Conservation (phyloP, 805 yeast genomes). For the Yamadazyma scolyti region DNA sequence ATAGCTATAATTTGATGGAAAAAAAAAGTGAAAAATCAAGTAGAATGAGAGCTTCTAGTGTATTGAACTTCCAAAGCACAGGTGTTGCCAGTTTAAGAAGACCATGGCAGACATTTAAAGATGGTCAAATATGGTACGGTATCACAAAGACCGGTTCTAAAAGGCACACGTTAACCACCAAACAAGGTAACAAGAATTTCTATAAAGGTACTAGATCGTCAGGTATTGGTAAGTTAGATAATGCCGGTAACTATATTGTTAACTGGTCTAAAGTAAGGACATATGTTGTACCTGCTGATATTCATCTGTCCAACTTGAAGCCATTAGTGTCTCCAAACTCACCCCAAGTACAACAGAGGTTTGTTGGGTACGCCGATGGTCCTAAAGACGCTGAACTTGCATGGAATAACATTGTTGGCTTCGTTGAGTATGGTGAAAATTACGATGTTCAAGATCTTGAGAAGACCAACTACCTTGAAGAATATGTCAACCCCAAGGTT, state of each 20-base stretch:
- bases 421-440: conserved; percentile 67
- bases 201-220: conserved; percentile 97
- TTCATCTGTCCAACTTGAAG: conserved; percentile 43
- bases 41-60: conserved; percentile 48
- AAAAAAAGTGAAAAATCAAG: conserved; percentile 3
- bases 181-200: conserved; percentile 89
- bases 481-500: conserved; percentile 28
- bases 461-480: conserved; percentile 30
- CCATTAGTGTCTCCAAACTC: conserved; percentile 76
- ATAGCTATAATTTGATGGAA: background rate
- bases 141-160: conserved; percentile 72
- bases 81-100: conserved; percentile 52
- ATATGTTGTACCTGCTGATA: conserved; percentile 70
- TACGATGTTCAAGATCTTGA: conserved; percentile 36
- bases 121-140: conserved; percentile 85
- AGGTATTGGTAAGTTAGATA: conserved; percentile 81
- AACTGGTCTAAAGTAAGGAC: conserved; percentile 88
- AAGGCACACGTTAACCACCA: conserved; percentile 80
- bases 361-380: conserved; percentile 66
- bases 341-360: conserved; percentile 67
- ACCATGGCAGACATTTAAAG: conserved; percentile 86
- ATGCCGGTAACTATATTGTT: conserved; percentile 69
- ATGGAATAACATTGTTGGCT: conserved; percentile 69
- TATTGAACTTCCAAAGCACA: conserved; percentile 46
- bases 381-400: conserved; percentile 72